phyloP scores from a whole-genome alignment of 2,329 filamentous ascomycete genomes.

The Colletotrichum navitas region DNA sequence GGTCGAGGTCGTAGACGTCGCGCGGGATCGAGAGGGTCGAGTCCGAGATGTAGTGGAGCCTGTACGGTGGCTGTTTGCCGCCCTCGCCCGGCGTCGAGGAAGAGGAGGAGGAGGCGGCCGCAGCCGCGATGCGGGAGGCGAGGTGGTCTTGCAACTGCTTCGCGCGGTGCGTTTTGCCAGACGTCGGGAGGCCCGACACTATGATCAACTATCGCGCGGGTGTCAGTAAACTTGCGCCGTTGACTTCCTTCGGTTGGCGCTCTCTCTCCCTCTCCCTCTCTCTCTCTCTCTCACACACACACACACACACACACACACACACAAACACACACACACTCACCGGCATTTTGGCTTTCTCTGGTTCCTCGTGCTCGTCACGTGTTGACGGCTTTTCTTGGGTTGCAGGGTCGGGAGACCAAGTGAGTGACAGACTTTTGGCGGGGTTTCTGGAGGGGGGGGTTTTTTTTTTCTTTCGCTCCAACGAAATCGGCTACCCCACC shows the following conservation, averaged over 20 bases:
- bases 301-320: too few relatives aligned
- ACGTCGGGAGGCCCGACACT: slow-evolving; percentile 75
- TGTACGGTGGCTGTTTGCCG: slow-evolving; percentile 59
- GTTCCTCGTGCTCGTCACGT: neutral
- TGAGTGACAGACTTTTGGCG: slow-evolving; percentile 21
- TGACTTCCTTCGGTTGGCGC: neutral
- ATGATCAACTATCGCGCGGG: slow-evolving; percentile 72
- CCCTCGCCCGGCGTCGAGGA: slow-evolving; percentile 4
- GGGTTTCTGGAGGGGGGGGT: slow-evolving; percentile 3
- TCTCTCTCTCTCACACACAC: too few relatives aligned
- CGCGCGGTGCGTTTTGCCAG: slow-evolving; percentile 76
- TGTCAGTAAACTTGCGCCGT: neutral
- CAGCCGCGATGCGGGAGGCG: slow-evolving; percentile 63
- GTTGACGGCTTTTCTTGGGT: neutral
- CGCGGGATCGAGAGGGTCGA: slow-evolving; percentile 77
- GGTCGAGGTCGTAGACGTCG: slow-evolving; percentile 76
- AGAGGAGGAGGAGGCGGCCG: slow-evolving; percentile 48
- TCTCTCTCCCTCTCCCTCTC: neutral
- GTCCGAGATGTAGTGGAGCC: slow-evolving; percentile 81
- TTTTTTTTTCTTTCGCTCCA: slow-evolving; percentile 3
- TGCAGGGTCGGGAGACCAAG: neutral
- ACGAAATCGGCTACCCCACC: slow-evolving; percentile 18
- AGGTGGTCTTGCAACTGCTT: slow-evolving; percentile 76
- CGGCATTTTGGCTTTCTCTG: slow-evolving; percentile 29
- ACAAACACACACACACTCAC: slow-evolving; percentile 30